Evolutionary conservation across 2,329 filamentous ascomycete genomes (phyloP).

Genomic region (Thielaviopsis populi): DNA sequence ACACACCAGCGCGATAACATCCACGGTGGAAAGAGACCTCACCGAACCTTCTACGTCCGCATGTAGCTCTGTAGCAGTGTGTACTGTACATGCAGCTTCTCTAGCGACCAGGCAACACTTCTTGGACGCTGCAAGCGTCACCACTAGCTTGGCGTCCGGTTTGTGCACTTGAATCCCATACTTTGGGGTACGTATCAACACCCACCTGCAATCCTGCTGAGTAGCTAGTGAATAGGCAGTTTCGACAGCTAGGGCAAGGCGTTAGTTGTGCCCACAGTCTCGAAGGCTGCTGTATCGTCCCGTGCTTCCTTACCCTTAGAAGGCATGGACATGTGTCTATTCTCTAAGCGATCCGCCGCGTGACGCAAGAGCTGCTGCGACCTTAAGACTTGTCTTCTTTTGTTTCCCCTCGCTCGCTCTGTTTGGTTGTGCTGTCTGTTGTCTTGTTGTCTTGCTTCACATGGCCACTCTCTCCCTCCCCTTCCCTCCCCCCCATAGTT

Average conservation of each 20-base stretch:
- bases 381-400: not conserved
- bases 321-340: slow-evolving; percentile 4
- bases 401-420: not conserved
- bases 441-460: not conserved
- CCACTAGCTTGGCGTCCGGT: not conserved
- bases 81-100: not conserved
- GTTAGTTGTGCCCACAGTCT: not conserved
- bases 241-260: not conserved
- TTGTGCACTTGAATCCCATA: no score
- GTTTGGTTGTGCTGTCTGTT: not conserved
- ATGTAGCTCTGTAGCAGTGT: no score
- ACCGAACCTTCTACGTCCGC: not conserved
- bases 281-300: not conserved
- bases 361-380: not conserved
- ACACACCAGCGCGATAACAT: not conserved
- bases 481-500: not conserved
- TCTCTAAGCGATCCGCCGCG: slow-evolving; percentile 1
- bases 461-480: not conserved
- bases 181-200: no score
- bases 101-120: not conserved
- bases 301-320: not conserved
- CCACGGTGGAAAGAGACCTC: not conserved
- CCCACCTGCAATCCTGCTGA: no score
- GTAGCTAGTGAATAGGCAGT: not conserved
- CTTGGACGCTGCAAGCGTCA: not conserved